phyloP scores from a whole-genome alignment of 1,284 basidiomycete genomes.

The Puccinia horiana region DNA sequence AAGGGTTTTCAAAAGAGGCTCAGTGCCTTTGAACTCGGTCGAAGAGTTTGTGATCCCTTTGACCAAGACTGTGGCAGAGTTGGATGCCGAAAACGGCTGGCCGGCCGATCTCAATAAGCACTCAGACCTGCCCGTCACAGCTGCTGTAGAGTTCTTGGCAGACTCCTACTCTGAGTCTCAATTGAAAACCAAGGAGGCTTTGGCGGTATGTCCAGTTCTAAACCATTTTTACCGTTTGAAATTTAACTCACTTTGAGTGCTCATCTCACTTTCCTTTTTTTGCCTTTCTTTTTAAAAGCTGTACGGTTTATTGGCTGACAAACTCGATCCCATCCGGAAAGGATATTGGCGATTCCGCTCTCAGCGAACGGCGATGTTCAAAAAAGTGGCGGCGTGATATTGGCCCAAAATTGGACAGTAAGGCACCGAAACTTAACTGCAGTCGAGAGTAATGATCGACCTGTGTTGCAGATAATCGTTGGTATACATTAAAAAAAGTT shows the following conservation, averaged over 20 bases:
- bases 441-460: no score
- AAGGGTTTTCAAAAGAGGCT: conserved; percentile 66
- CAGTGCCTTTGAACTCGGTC: conserved; percentile 66
- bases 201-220: conserved; percentile 29
- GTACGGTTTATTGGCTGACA: conserved; percentile 70
- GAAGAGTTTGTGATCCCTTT: conserved; percentile 66
- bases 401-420: no score
- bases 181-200: conserved; percentile 59
- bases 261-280: conserved; percentile 26
- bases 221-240: background rate
- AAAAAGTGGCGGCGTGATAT: background rate
- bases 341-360: conserved; percentile 62
- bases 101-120: conserved; percentile 65
- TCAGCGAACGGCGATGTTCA: background rate
- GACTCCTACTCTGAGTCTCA: conserved; percentile 69
- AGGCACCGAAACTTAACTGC: no score
- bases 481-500: no score
- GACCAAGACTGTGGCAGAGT: conserved; percentile 53
- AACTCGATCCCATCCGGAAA: conserved; percentile 75
- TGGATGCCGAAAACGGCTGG: conserved; percentile 56
- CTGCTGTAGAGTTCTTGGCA: conserved; percentile 81
- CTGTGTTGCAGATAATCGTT: no score
- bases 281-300: conserved; percentile 60
- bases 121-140: conserved; percentile 72
- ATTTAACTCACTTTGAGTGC: conserved; percentile 35